These are phyloP conservation scores for Sisymbrium altissimum DNA, from an alignment of 345 rosid genomes.

Conservation along the genomic window DNA sequence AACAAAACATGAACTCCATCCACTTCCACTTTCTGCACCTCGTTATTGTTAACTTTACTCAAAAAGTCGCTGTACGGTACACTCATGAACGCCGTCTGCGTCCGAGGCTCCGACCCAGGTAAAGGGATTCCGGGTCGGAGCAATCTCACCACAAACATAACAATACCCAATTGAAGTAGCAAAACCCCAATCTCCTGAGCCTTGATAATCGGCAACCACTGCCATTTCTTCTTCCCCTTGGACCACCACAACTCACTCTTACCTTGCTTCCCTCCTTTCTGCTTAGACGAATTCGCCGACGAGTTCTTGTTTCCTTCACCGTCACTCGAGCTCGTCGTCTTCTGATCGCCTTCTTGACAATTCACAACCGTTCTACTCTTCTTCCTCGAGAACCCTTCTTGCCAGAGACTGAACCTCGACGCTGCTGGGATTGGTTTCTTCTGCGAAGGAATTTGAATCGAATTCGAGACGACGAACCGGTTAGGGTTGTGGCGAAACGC, in stretches of 20 bases:
- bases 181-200: slow-evolving; percentile 77
- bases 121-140: slow-evolving; percentile 76
- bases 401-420: slow-evolving; percentile 29
- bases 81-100: slow-evolving; percentile 51
- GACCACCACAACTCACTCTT: slow-evolving; percentile 63
- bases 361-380: slow-evolving; percentile 39
- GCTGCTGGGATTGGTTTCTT: slow-evolving; percentile 11
- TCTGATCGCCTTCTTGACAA: slow-evolving; percentile 74
- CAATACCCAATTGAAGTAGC: slow-evolving; percentile 70
- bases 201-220: slow-evolving; percentile 77
- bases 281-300: slow-evolving; percentile 46
- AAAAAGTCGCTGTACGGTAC: slow-evolving; percentile 92
- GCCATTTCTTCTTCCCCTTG: slow-evolving; percentile 52
- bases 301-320: slow-evolving; percentile 39
- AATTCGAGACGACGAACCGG: slow-evolving; percentile 26
- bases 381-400: slow-evolving; percentile 34
- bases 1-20: slow-evolving; percentile 84
- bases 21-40: slow-evolving; percentile 83
- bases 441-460: slow-evolving; percentile 26
- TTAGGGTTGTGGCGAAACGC: slow-evolving; percentile 36
- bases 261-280: slow-evolving; percentile 51
- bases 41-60: slow-evolving; percentile 59
- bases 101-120: slow-evolving; percentile 80
- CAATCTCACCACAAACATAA: slow-evolving; percentile 76
- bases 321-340: slow-evolving; percentile 40